Base-by-base conservation (phyloP, 768 basidiomycete genomes). In the Holtermanniella nyarrowii region DNA sequence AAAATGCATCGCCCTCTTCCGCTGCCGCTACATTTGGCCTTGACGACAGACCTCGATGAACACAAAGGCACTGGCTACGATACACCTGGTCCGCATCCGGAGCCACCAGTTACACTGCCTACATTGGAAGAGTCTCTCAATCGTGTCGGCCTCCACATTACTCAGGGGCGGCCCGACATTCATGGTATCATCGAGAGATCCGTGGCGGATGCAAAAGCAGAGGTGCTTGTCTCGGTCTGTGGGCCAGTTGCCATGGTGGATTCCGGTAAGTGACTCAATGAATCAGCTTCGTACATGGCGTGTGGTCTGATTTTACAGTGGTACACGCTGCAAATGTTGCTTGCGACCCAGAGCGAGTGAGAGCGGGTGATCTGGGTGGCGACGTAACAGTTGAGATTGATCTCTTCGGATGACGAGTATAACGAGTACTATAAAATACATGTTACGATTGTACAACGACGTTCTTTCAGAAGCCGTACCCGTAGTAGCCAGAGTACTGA, bases 371-470 rank as follows among this genome's bases (percentile, higher is more conserved):
- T 3, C 20, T 37, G 7, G 46, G 46, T 20, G 46, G 46, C n/a
- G 46, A 48, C 7, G 46, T 48, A 22, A 39, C 26, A 11, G 46
- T 48, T 3, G 46, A 48, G 46, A 31, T 48, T 4, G 46, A 48
- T 10, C 23, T 40, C 47, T 48, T 37, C 16, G 31, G 31, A 16
- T 37, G 31, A 7, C 31, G 31, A 37, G 31, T 16, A 37, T 37
- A 37, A 37, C 10, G 31, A 7, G 31, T 37, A 37, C 10, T 37
- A 16, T 37, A 37, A n/a, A n/a, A n/a, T n/a, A n/a, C n/a, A n/a
- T n/a, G n/a, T n/a, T n/a, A n/a, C n/a, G n/a, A n/a, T n/a, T n/a
- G n/a, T 37, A 37, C 31, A 37, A 37, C 16, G 7, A 37, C n/a
- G 31, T 37, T 37, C 31, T 7, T 16, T 37, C 31, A 37, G 31